Conservation (phyloP, 768 basidiomycete genomes). For the Lactifluus pinguis region DNA sequence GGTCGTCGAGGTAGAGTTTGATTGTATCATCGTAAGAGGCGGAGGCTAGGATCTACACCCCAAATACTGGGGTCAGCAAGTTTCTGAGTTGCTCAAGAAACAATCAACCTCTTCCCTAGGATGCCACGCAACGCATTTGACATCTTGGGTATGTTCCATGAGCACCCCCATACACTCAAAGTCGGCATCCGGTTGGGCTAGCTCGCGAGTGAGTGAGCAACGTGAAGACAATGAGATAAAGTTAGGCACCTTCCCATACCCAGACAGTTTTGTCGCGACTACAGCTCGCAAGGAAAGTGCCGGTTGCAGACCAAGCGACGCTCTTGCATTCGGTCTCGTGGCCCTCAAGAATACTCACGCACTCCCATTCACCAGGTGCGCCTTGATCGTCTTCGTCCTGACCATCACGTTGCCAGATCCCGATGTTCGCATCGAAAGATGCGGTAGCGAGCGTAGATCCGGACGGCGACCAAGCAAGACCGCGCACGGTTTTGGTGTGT, state of each 20-base stretch:
- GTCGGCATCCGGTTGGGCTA: conserved; percentile 85
- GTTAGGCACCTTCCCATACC: conserved; percentile 87
- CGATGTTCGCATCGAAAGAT: conserved; percentile 89
- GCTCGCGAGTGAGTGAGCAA: neutral
- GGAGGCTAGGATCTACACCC: conserved; percentile 81
- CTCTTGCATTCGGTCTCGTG: conserved; percentile 94
- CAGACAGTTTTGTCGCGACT: conserved; percentile 96
- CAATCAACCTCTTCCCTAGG: conserved; percentile 71
- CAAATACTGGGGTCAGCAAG: conserved; percentile 17
- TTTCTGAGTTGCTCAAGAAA: neutral
- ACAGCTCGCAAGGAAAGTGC: conserved; percentile 82
- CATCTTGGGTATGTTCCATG: conserved; percentile 96
- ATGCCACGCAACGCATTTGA: conserved; percentile 93
- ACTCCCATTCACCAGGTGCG: conserved; percentile 65
- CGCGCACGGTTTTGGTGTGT: conserved; percentile 81
- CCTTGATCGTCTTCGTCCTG: conserved; percentile 31
- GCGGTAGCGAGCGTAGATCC: conserved; percentile 83
- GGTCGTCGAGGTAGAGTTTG: conserved; percentile 88
- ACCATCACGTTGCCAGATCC: conserved; percentile 75
- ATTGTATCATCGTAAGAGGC: conserved; percentile 96
- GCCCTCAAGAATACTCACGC: conserved; percentile 77
- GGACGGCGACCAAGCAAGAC: conserved; percentile 82
- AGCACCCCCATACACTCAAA: conserved; percentile 92
- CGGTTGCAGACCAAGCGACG: conserved; percentile 28
- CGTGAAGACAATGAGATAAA: neutral